Evolutionary conservation across 2,329 filamentous ascomycete genomes (phyloP).

Genomic region (Paraphoma sp.): DNA sequence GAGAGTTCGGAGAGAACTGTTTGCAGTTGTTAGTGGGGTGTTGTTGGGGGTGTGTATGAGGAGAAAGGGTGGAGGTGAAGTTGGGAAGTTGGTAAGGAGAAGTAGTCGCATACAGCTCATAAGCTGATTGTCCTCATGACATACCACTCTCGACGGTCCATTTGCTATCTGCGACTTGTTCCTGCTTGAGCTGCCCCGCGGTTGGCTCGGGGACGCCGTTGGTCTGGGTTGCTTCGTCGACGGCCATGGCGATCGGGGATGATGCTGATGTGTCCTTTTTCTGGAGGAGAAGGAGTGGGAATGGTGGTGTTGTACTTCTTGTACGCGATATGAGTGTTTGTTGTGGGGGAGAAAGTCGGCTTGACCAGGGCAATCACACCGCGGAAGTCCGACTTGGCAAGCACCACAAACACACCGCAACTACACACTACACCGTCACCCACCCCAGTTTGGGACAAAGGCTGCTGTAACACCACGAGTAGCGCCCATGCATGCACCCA

Average conservation of each 20-base stretch:
- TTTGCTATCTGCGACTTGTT: slow-evolving; percentile 17
- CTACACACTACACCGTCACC: too few relatives aligned
- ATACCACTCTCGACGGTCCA: slow-evolving; percentile 58
- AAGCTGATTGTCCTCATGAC: slow-evolving; percentile 37
- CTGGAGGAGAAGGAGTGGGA: not conserved
- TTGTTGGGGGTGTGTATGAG: not conserved
- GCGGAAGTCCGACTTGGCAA: slow-evolving; percentile 52
- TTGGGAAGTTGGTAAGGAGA: slow-evolving; percentile 17
- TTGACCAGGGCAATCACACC: slow-evolving; percentile 25
- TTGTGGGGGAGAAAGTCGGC: slow-evolving; percentile 6
- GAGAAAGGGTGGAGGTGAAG: not conserved
- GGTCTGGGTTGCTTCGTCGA: slow-evolving; percentile 50
- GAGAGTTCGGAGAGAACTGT: slow-evolving; percentile 70
- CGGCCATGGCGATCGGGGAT: slow-evolving; percentile 20
- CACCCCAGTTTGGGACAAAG: not conserved
- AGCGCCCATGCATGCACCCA: slow-evolving; percentile 11
- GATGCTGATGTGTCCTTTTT: not conserved
- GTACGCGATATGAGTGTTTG: slow-evolving; percentile 1
- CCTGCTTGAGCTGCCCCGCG: slow-evolving; percentile 45
- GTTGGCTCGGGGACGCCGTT: slow-evolving; percentile 45
- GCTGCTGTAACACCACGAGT: not conserved
- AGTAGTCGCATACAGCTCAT: slow-evolving; percentile 37
- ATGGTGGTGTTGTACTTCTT: not conserved
- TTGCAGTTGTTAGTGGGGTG: slow-evolving; percentile 1
- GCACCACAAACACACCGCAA: not conserved